A percentile compares a stretch with the other conserved stretches of the same genome.
These are phyloP conservation scores for Ceratocystis alfenasii DNA, from an alignment of 2,329 filamentous ascomycete genomes.

Conservation along the genomic window DNA sequence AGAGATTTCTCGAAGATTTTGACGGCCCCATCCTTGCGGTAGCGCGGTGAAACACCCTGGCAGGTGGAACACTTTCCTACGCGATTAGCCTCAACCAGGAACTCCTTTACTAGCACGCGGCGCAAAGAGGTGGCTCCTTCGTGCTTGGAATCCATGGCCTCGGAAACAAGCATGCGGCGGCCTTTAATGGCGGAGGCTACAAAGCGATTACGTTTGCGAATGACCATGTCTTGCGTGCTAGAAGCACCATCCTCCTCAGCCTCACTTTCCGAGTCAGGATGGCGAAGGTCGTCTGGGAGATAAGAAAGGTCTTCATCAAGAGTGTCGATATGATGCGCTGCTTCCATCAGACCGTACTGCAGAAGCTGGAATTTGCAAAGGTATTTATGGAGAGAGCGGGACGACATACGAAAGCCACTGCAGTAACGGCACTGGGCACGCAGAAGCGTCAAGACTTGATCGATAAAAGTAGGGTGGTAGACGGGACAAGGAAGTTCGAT, in stretches of 20 bases:
- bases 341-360: slow-evolving; percentile 67
- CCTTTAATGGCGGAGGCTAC: slow-evolving; percentile 49
- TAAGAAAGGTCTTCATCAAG: slow-evolving; percentile 38
- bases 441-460: slow-evolving; percentile 74
- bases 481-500: slow-evolving; percentile 88
- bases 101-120: slow-evolving; percentile 64
- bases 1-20: slow-evolving; percentile 88
- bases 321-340: slow-evolving; percentile 48
- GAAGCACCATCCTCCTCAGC: slow-evolving; percentile 51
- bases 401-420: slow-evolving; percentile 69
- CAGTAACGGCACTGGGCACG: slow-evolving; percentile 87
- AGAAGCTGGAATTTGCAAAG: slow-evolving; percentile 75
- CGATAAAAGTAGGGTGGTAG: slow-evolving; percentile 94
- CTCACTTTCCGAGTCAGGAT: slow-evolving; percentile 42
- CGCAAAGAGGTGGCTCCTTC: slow-evolving; percentile 71
- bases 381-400: slow-evolving; percentile 64
- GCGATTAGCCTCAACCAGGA: slow-evolving; percentile 60
- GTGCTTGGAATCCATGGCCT: slow-evolving; percentile 56
- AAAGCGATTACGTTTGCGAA: slow-evolving; percentile 48
- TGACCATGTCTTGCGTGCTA: slow-evolving; percentile 40
- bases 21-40: slow-evolving; percentile 78
- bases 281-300: slow-evolving; percentile 30
- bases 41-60: slow-evolving; percentile 62
- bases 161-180: slow-evolving; percentile 39
- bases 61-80: slow-evolving; percentile 57